Base-by-base conservation (phyloP, 2,329 filamentous ascomycete genomes). In the Colletotrichum liaoningense region DNA sequence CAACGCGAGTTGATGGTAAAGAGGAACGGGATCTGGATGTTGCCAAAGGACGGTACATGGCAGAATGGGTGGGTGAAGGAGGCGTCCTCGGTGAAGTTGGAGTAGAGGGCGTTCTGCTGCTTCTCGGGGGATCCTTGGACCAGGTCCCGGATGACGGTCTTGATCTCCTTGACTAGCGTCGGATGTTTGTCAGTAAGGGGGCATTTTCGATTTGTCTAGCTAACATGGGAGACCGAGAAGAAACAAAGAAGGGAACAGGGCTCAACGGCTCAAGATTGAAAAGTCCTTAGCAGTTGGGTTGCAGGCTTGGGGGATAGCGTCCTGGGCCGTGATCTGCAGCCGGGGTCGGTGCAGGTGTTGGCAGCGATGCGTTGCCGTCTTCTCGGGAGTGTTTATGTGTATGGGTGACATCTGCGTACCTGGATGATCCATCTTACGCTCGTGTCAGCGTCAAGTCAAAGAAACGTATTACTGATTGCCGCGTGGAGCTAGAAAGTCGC, bases 31-130 rank as follows among this genome's bases (percentile, higher is more conserved):
- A 89, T 63, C 2, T 79, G 72, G 35, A 83, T 75, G 22, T 84
- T 80, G 4, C 80, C 79, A 75, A 91, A 89, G 7, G 85, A 84
- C 1, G 89, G 89, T 1, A 94, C 93, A 14, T 91, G 89, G 78
- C 93, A 95, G 80, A 96, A 93, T 0, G 94, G 94, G 77, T 97
- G 94, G 3, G 89, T 88, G 79, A 97, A 97, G 35, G 90, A 88
- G 9, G 94, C 93, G 78, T 92, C 85, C 11, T 88, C 88, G 0
- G 92, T 90, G 82, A 95, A 97, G 83, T 94, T 95, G n/a, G 85
- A 86, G 70, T 93, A 86, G 28, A 97, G 85, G 0, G 93, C 86
- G 4, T 87, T 84, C 68, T 87, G 84, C 81, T 97, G 95, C 42
- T 93, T 84, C 1, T 88, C 86, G 0, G 92, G 92, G 0, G 88